Percentiles rank a stretch among this genome's conserved stretches.
These are phyloP conservation scores for Mycena citricolor DNA, from an alignment of 1,284 basidiomycete species.

Conservation along the genomic window DNA sequence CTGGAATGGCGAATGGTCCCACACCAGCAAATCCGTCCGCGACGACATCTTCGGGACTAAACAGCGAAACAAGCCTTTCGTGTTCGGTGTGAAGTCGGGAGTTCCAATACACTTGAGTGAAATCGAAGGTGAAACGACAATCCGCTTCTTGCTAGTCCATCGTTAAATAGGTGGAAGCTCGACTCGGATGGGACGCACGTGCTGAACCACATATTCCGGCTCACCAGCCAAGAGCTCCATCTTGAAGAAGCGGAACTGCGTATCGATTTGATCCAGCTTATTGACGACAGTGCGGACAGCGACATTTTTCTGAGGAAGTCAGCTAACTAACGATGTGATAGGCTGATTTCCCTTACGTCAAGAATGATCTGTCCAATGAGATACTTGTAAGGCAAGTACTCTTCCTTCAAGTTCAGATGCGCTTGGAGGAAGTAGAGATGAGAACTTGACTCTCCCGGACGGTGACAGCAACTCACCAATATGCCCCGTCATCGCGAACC, in stretches of 20 bases:
- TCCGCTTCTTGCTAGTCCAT: constrained; percentile 71
- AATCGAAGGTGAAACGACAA: constrained; percentile 92
- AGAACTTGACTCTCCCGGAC: neutral
- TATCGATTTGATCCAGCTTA: constrained; percentile 88
- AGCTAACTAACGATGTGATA: constrained; percentile 7
- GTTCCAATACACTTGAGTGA: constrained; percentile 97
- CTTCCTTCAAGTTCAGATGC: constrained; percentile 88
- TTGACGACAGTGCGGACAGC: constrained; percentile 90
- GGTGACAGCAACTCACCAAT: constrained; percentile 58
- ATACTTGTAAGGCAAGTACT: constrained; percentile 90
- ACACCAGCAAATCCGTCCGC: constrained; percentile 98
- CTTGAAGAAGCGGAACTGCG: constrained; percentile 88
- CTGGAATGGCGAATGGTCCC: constrained; percentile 94
- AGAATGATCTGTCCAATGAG: constrained; percentile 91
- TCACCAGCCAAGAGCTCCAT: constrained; percentile 98
- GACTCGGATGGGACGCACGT: constrained; percentile 51
- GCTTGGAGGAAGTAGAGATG: constrained; percentile 31
- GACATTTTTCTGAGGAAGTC: constrained; percentile 72
- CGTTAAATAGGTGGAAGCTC: constrained; percentile 13
- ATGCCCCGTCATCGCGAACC: constrained; percentile 90
- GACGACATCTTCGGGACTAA: constrained; percentile 74
- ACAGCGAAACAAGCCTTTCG: constrained; percentile 72
- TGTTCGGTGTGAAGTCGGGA: constrained; percentile 93
- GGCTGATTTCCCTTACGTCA: constrained; percentile 59
- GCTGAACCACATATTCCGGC: constrained; percentile 80